Conservation (phyloP, 305 asterid genomes). For the Fraxinus nigra region DNA sequence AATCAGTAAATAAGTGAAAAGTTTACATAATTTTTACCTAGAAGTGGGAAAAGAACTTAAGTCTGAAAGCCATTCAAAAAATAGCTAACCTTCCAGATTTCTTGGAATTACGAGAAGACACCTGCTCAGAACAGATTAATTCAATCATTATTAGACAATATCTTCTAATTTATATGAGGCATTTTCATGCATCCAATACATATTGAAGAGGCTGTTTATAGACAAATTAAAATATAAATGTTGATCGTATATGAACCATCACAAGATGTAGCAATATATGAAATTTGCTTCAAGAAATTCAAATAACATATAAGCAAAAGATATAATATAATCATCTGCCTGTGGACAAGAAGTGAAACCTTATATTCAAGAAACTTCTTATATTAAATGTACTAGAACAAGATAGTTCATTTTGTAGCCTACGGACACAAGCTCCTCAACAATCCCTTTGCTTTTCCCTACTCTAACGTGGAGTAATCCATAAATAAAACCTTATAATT, state of each 20-base stretch:
- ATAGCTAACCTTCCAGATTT: conserved; percentile 47
- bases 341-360: background rate
- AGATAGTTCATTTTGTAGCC: background rate
- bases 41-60: conserved; percentile 1
- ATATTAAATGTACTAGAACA: background rate
- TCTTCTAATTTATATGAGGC: conserved; percentile 11
- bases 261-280: background rate
- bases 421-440: background rate
- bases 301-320: background rate
- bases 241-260: background rate
- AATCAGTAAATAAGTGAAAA: background rate
- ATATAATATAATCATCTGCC: background rate
- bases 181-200: background rate
- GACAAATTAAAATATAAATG: background rate
- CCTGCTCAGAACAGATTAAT: conserved; percentile 40
- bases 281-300: background rate
- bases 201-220: background rate
- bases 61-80: conserved; percentile 10
- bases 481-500: background rate
- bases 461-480: background rate
- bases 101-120: conserved; percentile 29
- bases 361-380: background rate
- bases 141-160: conserved; percentile 11
- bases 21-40: conserved; percentile 5
- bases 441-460: background rate